These are phyloP conservation scores for Talaromyces sp. DNA, from an alignment of 2,329 filamentous ascomycete species.

Conservation along the genomic window DNA sequence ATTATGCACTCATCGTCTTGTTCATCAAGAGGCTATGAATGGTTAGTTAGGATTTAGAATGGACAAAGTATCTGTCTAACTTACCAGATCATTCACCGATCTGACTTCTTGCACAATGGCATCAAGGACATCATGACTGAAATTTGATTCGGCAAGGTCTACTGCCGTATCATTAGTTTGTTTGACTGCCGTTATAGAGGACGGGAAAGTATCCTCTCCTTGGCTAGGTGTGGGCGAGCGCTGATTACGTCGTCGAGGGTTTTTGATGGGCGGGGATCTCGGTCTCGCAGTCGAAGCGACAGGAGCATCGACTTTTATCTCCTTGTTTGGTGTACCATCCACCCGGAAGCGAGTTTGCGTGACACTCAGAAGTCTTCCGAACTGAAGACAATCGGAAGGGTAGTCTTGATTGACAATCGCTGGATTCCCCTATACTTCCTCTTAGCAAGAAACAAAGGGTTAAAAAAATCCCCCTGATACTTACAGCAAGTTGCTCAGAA, in stretches of 20 bases:
- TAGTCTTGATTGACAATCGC: constrained; percentile 65
- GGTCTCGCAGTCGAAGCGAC: not conserved
- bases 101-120: constrained; percentile 60
- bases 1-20: constrained; percentile 20
- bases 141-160: not conserved
- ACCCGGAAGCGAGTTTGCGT: constrained; percentile 48
- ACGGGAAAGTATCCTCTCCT: not conserved
- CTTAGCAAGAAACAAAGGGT: constrained; percentile 2
- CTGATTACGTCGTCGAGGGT: constrained; percentile 13
- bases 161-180: not conserved
- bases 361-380: constrained; percentile 54
- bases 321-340: constrained; percentile 13
- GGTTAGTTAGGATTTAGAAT: not conserved
- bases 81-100: constrained; percentile 53
- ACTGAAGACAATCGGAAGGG: constrained; percentile 62
- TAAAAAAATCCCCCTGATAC: constrained; percentile 17
- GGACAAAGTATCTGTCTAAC: not conserved
- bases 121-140: constrained; percentile 52
- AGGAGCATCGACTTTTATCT: not conserved
- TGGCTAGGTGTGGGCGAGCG: constrained; percentile 16
- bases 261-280: constrained; percentile 26
- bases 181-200: not conserved
- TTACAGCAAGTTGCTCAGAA: constrained; percentile 43
- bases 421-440: constrained; percentile 22
- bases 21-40: constrained; percentile 26